Base-by-base conservation (phyloP, 805 yeast genomes). In the Metschnikowia kofuensis region DNA sequence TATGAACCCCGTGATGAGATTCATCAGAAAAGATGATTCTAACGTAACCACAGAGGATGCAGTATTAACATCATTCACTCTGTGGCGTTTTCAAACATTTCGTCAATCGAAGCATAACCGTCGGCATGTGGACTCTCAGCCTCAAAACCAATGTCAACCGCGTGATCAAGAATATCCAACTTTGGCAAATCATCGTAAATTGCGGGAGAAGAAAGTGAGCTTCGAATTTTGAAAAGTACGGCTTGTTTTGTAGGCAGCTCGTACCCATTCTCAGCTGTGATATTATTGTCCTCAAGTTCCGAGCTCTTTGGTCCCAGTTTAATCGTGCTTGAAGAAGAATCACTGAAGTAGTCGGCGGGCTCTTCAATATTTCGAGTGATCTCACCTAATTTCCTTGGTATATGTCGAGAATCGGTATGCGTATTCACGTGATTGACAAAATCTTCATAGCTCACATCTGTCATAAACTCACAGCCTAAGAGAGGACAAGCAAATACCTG, bases 391-490 rank as follows among this genome's bases (percentile, higher is more conserved):
- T 21, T 4, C 4, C 21, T 21, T 4, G 21, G 21, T 21, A 21
- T 21, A 21, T 21, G 21, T 21, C 21, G 21, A 21, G 4, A 4
- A 29, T 36, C 27, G 7, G 39, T 37, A 29, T 53, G 55, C 6
- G 41, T 32, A 14, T 29, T 16, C 11, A 52, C 37, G 40, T 56
- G 59, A 21, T 35, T 28, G 31, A 30, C 26, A n/a, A 49, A 50
- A 38, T 49, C 55, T 1, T 27, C 26, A 45, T 48, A 54, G 34
- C 52, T 37, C 7, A 61, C 67, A 30, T 68, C 73, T 0, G 75
- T 68, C 61, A 66, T 62, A 49, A 55, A 71, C 1, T 66, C 72
- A 53, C 77, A 72, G 9, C 77, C 77, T 31, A 72, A 52, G 15
- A 71, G 49, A 2, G 77, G 75, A 51, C 77, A 71, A 5, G 62